These are phyloP conservation scores for Podila clonocystis DNA, from an alignment of 192 early-diverging fungal species.

Conservation along the genomic window DNA sequence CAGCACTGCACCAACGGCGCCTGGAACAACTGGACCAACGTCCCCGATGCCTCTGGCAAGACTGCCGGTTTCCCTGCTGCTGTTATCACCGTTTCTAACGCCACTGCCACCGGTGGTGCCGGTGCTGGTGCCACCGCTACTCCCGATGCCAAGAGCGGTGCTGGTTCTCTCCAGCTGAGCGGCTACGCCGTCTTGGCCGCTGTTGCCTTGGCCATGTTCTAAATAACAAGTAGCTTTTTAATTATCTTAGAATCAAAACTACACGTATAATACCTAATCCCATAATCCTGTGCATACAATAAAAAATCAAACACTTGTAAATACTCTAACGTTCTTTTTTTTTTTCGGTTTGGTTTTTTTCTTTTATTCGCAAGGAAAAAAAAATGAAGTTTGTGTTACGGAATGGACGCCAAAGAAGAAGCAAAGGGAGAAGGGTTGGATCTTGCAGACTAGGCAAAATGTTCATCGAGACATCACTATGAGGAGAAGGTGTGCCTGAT, in stretches of 20 bases:
- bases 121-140: not conserved
- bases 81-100: slow-evolving; percentile 22
- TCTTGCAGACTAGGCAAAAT: no score
- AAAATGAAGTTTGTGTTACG: not conserved
- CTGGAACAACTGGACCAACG: slow-evolving; percentile 48
- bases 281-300: not conserved
- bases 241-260: not conserved
- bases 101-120: slow-evolving; percentile 6
- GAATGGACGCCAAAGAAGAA: no score
- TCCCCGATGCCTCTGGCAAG: slow-evolving; percentile 40
- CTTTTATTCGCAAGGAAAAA: not conserved
- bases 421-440: no score
- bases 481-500: no score
- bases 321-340: not conserved
- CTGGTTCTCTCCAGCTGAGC: slow-evolving; percentile 12
- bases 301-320: not conserved
- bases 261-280: slow-evolving; percentile 2
- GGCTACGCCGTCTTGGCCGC: slow-evolving; percentile 10
- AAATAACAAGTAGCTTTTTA: not conserved
- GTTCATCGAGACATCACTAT: no score
- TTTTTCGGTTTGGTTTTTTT: not conserved
- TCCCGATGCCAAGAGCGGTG: not conserved
- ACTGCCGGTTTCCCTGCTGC: slow-evolving; percentile 35
- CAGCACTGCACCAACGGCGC: slow-evolving; percentile 43
- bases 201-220: slow-evolving; percentile 31